Percentiles rank a stretch among this genome's conserved stretches.
These are phyloP conservation scores for Lecanicillium sp. DNA, from an alignment of 2,329 filamentous ascomycete genomes.

Conservation along the genomic window DNA sequence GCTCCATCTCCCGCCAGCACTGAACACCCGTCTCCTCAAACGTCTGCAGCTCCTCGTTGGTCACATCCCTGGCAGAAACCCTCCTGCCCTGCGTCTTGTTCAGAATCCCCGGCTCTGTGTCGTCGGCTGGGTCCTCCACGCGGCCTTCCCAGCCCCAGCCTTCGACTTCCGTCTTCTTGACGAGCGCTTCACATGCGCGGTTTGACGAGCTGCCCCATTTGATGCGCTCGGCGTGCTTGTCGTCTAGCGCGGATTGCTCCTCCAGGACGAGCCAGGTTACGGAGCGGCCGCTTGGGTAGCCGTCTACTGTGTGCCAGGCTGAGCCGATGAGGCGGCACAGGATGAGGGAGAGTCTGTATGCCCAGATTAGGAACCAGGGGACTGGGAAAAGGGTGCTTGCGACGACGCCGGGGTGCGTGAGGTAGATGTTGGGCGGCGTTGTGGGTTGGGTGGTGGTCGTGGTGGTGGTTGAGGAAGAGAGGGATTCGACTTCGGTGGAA, in stretches of 20 bases:
- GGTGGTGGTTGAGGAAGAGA: too few species aligned
- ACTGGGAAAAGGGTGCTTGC: constrained; percentile 75
- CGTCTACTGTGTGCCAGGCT: constrained; percentile 75
- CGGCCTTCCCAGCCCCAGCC: constrained; percentile 72
- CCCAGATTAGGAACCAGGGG: constrained; percentile 57
- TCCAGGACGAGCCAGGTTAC: constrained; percentile 72
- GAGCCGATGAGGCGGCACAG: constrained; percentile 71
- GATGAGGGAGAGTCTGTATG: constrained; percentile 61
- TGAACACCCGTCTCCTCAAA: constrained; percentile 54
- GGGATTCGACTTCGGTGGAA: neutral
- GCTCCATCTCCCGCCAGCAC: constrained; percentile 66
- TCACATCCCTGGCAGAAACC: constrained; percentile 48
- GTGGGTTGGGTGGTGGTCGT: constrained; percentile 34
- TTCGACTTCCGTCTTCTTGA: constrained; percentile 73
- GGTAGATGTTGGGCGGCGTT: constrained; percentile 55
- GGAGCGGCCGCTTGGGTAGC: constrained; percentile 68
- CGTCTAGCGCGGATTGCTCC: constrained; percentile 52
- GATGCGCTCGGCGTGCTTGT: constrained; percentile 39
- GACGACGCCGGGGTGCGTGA: constrained; percentile 81
- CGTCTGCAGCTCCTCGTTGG: constrained; percentile 46
- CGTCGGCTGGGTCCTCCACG: constrained; percentile 38
- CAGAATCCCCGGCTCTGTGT: constrained; percentile 36
- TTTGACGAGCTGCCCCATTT: constrained; percentile 84
- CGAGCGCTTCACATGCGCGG: constrained; percentile 45
- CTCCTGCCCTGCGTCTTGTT: constrained; percentile 50